These are phyloP conservation scores for Fusarium illudens DNA, from an alignment of 2,329 filamentous ascomycete species.

Conservation along the genomic window DNA sequence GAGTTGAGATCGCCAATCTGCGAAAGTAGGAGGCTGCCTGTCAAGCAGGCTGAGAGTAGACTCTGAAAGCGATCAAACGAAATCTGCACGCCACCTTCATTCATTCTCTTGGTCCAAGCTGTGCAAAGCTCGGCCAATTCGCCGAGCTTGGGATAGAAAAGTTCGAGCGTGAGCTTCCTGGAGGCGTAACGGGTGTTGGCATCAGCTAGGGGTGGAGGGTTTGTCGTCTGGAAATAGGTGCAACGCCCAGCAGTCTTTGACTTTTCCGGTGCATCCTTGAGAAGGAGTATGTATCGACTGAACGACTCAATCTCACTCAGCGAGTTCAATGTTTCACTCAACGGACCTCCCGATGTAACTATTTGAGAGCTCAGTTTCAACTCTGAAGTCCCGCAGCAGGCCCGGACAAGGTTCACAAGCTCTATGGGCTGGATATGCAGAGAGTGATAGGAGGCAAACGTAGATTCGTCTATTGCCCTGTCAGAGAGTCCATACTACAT, in stretches of 20 bases:
- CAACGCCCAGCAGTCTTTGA: not conserved
- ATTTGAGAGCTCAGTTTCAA: constrained; percentile 45
- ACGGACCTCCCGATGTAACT: constrained; percentile 55
- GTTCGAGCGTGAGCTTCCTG: constrained; percentile 62
- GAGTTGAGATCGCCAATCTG: constrained; percentile 58
- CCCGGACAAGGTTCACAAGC: constrained; percentile 73
- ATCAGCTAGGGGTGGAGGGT: constrained; percentile 41
- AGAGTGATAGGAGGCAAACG: constrained; percentile 71
- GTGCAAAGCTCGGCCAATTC: constrained; percentile 58
- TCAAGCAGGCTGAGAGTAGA: constrained; percentile 58
- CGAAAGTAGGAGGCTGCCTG: constrained; percentile 57
- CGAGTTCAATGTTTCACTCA: constrained; percentile 59
- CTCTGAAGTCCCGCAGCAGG: constrained; percentile 66
- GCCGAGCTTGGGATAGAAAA: constrained; percentile 62
- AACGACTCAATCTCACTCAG: constrained; percentile 55
- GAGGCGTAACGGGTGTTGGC: constrained; percentile 50
- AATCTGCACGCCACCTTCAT: constrained; percentile 58
- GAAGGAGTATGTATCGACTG: constrained; percentile 64
- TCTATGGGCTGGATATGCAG: constrained; percentile 71
- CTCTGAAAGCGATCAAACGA: constrained; percentile 63
- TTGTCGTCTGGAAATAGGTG: constrained; percentile 6
- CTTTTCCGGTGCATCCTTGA: constrained; percentile 46
- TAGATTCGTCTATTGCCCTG: constrained; percentile 66
- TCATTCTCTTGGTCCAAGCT: constrained; percentile 56
- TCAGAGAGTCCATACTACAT: not conserved